These are phyloP conservation scores for Cladophialophora bantiana DNA, from an alignment of 2,329 filamentous ascomycete genomes.

Conservation along the genomic window DNA sequence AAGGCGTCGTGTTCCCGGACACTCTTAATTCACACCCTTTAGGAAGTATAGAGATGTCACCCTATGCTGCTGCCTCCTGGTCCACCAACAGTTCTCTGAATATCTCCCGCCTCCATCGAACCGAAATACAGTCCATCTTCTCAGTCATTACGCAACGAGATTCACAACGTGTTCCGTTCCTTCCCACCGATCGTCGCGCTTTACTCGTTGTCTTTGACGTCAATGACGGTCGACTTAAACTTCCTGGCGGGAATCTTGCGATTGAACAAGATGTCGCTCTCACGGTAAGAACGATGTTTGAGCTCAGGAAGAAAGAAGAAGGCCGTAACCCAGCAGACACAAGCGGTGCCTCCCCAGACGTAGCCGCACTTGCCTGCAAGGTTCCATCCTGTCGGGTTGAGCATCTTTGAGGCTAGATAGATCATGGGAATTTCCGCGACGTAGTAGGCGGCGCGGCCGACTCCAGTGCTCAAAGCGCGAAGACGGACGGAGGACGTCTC, in stretches of 20 bases:
- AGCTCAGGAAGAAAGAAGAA: slow-evolving; percentile 63
- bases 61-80: no score
- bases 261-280: slow-evolving; percentile 68
- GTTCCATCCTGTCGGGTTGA: slow-evolving; percentile 52
- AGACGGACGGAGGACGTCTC: slow-evolving; percentile 72
- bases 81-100: no score
- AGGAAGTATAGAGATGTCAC: no score
- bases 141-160: background rate
- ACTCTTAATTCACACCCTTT: no score
- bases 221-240: slow-evolving; percentile 58
- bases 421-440: slow-evolving; percentile 71
- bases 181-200: background rate
- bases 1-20: no score
- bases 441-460: slow-evolving; percentile 71
- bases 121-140: background rate
- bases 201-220: slow-evolving; percentile 69
- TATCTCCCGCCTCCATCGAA: background rate
- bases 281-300: slow-evolving; percentile 65
- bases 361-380: slow-evolving; percentile 65
- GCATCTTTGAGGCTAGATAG: slow-evolving; percentile 57
- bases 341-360: slow-evolving; percentile 65
- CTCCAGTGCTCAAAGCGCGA: slow-evolving; percentile 68
- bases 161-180: background rate
- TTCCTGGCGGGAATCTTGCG: slow-evolving; percentile 61
- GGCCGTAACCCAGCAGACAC: slow-evolving; percentile 61